A percentile compares a stretch with the other conserved stretches of the same genome.
Evolutionary conservation across 768 basidiomycete species (phyloP).

Genomic region (Leucocoprinus leucothites): DNA sequence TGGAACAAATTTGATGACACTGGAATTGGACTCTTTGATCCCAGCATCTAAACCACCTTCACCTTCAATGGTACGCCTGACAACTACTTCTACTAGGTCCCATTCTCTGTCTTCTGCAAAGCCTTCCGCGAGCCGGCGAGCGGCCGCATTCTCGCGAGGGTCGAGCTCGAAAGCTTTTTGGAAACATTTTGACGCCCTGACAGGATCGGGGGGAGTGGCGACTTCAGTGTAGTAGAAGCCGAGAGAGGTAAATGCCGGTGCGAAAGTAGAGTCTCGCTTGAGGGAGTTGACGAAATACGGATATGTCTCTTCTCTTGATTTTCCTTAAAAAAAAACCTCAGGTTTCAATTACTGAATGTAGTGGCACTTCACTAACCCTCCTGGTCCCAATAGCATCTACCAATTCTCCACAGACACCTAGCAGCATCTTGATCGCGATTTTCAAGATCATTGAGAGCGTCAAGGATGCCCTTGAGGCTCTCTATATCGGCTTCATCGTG

Average conservation of each 20-base stretch:
- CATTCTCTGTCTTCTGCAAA: constrained; percentile 94
- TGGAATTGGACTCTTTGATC: constrained; percentile 32
- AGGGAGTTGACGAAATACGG: constrained; percentile 76
- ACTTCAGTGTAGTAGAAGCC: constrained; percentile 84
- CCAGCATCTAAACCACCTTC: constrained; percentile 75
- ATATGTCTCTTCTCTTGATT: constrained; percentile 64
- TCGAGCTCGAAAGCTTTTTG: constrained; percentile 98
- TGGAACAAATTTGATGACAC: constrained; percentile 54
- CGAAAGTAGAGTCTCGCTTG: constrained; percentile 70
- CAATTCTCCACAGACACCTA: constrained; percentile 82
- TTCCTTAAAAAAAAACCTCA: constrained; percentile 29
- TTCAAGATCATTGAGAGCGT: constrained; percentile 40
- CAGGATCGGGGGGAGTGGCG: constrained; percentile 70
- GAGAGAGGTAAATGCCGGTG: constrained; percentile 91
- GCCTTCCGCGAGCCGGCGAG: constrained; percentile 76
- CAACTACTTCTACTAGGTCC: constrained; percentile 95
- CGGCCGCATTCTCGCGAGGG: constrained; percentile 82
- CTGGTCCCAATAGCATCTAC: constrained; percentile 69
- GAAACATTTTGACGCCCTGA: constrained; percentile 90
- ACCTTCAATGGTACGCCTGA: constrained; percentile 87
- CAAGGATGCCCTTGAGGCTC: constrained; percentile 46
- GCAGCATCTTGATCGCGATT: constrained; percentile 60
- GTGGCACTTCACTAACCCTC: constrained; percentile 46
- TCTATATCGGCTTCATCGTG: constrained; percentile 42
- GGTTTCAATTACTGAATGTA: neutral